Base-by-base conservation (phyloP, 805 yeast genomes). In the Wickerhamiella siamensis region DNA sequence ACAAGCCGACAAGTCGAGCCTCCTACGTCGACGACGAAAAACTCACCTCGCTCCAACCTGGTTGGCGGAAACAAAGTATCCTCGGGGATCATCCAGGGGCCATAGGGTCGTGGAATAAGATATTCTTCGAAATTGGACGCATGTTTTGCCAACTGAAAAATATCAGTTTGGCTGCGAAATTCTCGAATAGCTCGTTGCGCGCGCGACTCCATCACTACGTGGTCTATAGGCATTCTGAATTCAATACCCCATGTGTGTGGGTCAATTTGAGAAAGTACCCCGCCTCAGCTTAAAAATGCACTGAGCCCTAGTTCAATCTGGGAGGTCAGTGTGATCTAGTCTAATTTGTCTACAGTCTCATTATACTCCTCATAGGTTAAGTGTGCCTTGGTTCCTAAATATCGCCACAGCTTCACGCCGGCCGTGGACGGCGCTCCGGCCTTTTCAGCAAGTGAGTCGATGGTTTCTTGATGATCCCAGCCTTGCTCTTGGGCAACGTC, bases 401-500 rank as follows among this genome's bases (percentile, higher is more conserved):
- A 79, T 45, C 79, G 61, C 3, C 67, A 66, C 14, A 78, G 61
- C 34, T 64, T 54, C n/a, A 74, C 60, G 47, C 68, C 47, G 2
- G 63, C 56, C 14, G 58, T 57, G 43, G 49, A 46, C 20, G 38
- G 41, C 26, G 36, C 51, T 12, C 61, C 66, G 10, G 94, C 86
- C 57, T 91, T 91, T 18, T 67, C 62, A 2, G 88, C 72, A 31
- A 93, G 66, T 49, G 82, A 71, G 45, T 65, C 65, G 43, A 88
- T 59, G 0, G 97, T 88, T 19, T 81, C 77, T 15, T 64, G 61
- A 51, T 80, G 71, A 49, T 70, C 71, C 95, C 95, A 84, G 1
- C 73, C 75, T 51, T 87, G 94, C 50, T 88, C 97, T 4, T 63
- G 68, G 18, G 95, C 94, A 1, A 91, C 97, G 33, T 77, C 81